Base-by-base conservation (phyloP, 441 rosid species). In the Breynia disticha region DNA sequence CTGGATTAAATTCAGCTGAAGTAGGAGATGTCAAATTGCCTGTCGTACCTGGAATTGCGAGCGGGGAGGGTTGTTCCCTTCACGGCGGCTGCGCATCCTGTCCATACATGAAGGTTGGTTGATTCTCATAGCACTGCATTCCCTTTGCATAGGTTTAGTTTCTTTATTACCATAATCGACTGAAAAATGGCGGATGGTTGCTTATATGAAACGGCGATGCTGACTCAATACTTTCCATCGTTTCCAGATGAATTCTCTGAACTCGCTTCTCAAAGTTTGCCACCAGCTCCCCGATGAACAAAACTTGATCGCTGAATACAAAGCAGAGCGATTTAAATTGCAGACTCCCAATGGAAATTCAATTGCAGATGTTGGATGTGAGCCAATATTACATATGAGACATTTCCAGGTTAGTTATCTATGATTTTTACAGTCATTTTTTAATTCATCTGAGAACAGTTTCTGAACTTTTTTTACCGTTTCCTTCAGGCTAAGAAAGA, bases 31-130 rank as follows among this genome's bases (percentile, higher is more conserved):
- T 79, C 4, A 57, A 57, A 39, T 71, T 91, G 69, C 82, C 94
- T 24, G 73, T 91, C 62, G 74, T 91, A 58, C 98, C 97, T 18
- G 98, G 98, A 59, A 91, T 82, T 70, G 78, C 98, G 24, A 76
- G 81, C 16, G 98, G 98, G 22, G 98, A 91, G 70, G 98, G 97
- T 39, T 84, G 97, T 61, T 91, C 95, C 24, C 76, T 88, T 42
- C 91, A 91, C 48, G 98, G 98, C 4, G 95, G 97, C 28, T 88
- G 98, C 66, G 98, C 98, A 19, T 91, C 98, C 37, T 91, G 98
- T 63, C 98, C 98, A 1, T 91, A 86, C 54, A 88, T 88, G 98
- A 91, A 91, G 97, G 98, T 86, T 22, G 57, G 79, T 54, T 3
- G 57, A 46, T 64, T 44, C 39, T 58, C 35, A 3, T 24, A 18